A percentile compares a stretch with the other conserved stretches of the same genome.
These are phyloP conservation scores for Globisporangium viniferum DNA, from an alignment of 352 stramenopile species.

Conservation along the genomic window DNA sequence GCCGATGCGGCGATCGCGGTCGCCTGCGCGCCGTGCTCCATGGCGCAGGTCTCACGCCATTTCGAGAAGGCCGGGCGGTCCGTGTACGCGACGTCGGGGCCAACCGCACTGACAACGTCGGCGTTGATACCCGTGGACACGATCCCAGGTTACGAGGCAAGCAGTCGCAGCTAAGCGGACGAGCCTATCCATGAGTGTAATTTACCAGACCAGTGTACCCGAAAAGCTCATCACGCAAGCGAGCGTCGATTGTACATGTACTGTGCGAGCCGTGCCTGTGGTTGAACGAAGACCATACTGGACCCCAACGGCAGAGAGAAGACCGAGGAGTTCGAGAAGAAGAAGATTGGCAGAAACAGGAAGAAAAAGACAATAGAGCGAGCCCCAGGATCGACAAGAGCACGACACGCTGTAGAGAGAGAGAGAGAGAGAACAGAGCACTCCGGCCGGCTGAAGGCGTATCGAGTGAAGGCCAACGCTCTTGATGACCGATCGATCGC, in stretches of 20 bases:
- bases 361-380: too few relatives aligned
- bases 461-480: too few relatives aligned
- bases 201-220: background rate
- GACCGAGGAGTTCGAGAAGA: too few relatives aligned
- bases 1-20: slow-evolving; percentile 1
- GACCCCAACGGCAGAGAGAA: background rate
- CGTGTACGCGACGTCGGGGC: background rate
- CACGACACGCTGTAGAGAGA: too few relatives aligned
- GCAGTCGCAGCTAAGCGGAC: background rate
- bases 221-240: background rate
- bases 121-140: background rate
- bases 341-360: too few relatives aligned
- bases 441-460: too few relatives aligned
- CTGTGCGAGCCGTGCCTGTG: background rate
- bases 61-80: slow-evolving; percentile 10
- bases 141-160: slow-evolving; percentile 6
- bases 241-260: too few relatives aligned
- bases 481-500: too few relatives aligned
- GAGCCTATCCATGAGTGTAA: background rate
- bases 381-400: too few relatives aligned
- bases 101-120: background rate
- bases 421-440: too few relatives aligned
- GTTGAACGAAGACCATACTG: background rate
- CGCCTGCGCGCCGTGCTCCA: slow-evolving; percentile 9
- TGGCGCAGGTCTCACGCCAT: slow-evolving; percentile 14